These are phyloP conservation scores for Neoscytalidium dimidiatum DNA, from an alignment of 2,329 filamentous ascomycete genomes.

Conservation along the genomic window DNA sequence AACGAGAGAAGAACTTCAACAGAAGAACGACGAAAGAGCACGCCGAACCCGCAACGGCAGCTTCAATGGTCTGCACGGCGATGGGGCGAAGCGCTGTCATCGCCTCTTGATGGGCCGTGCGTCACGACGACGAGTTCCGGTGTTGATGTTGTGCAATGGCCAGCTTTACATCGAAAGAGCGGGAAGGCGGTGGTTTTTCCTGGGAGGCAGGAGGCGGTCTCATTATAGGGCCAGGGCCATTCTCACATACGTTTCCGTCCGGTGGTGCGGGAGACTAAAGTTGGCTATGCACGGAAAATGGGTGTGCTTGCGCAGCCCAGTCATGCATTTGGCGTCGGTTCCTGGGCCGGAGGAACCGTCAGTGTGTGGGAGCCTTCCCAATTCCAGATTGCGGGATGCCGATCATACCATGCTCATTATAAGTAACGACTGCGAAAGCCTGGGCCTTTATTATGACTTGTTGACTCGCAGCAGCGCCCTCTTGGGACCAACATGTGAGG, in stretches of 20 bases:
- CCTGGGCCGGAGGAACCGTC: background rate
- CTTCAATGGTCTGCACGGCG: background rate
- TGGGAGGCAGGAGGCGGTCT: background rate
- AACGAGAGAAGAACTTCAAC: background rate
- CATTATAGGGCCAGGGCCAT: background rate
- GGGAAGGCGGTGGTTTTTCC: background rate
- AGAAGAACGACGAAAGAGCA: background rate
- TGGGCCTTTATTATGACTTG: background rate
- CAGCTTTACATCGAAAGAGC: background rate
- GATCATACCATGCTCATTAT: background rate
- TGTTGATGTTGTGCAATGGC: background rate
- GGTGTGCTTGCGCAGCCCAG: background rate
- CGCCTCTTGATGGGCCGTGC: background rate
- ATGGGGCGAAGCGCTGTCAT: conserved; percentile 7
- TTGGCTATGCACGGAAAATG: background rate
- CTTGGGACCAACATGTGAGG: background rate
- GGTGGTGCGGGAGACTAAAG: background rate
- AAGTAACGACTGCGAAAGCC: background rate
- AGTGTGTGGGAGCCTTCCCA: background rate
- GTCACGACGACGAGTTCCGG: background rate
- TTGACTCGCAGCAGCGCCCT: background rate
- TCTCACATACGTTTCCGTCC: background rate
- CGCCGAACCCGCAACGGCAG: background rate
- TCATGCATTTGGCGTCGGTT: background rate
- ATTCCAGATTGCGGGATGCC: background rate